Evolutionary conservation across 2,329 filamentous ascomycete species (phyloP).

Genomic region (Alternaria sp.): DNA sequence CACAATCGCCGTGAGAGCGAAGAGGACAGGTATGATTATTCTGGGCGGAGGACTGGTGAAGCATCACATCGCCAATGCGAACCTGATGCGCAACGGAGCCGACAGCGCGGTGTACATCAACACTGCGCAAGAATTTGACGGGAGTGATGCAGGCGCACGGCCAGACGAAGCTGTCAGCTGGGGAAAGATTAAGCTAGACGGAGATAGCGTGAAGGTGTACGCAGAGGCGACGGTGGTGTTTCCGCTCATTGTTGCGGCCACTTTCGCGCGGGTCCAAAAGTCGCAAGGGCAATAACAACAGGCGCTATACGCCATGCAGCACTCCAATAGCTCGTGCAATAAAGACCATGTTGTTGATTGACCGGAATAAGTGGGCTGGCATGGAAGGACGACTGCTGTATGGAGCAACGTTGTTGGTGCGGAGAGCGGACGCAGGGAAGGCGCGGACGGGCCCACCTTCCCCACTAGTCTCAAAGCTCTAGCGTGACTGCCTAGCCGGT

Average conservation of each 20-base stretch:
- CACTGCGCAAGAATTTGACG: constrained; percentile 96
- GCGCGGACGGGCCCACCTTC: constrained; percentile 25
- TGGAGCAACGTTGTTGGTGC: constrained; percentile 22
- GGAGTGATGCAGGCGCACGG: constrained; percentile 91
- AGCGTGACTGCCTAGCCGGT: constrained; percentile 27
- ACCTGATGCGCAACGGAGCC: constrained; percentile 95
- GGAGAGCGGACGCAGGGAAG: constrained; percentile 32
- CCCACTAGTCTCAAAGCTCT: constrained; percentile 19
- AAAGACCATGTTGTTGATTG: neutral
- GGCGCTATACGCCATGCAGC: neutral
- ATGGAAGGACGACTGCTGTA: neutral
- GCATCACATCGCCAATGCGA: constrained; percentile 98
- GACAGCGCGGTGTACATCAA: constrained; percentile 98
- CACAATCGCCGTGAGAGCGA: constrained; percentile 85
- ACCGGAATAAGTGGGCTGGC: neutral
- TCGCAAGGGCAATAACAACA: neutral
- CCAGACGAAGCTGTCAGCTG: constrained; percentile 97
- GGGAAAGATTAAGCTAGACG: constrained; percentile 95
- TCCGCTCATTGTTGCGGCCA: constrained; percentile 70
- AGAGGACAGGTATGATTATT: constrained; percentile 92
- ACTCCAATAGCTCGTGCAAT: neutral
- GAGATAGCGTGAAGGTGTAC: constrained; percentile 84
- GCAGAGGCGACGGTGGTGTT: constrained; percentile 72
- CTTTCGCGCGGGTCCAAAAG: constrained; percentile 59
- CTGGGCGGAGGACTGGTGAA: constrained; percentile 95